Evolutionary conservation across 2,329 filamentous ascomycete genomes (phyloP), one percentile per base, ranked within the genome.

Genomic region (Trichoderma sp.): DNA sequence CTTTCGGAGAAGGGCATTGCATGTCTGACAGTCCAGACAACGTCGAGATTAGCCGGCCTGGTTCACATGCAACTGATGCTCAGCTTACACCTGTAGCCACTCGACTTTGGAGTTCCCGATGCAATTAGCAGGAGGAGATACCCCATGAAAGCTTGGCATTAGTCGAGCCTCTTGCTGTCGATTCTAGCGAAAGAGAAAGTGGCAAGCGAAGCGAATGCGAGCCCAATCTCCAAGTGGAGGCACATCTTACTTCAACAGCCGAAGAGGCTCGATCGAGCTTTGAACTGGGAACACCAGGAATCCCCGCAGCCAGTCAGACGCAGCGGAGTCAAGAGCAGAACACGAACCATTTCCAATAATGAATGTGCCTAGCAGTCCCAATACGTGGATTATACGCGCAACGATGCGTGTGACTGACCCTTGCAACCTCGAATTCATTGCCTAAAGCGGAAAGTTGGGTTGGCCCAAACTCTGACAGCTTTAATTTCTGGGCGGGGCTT

Each of bases 371-470:
- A n/a, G 33, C 67, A 12, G 6, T 4, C 16, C 18, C 31, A 31
- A 41, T 71, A 63, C 8, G 59, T 62, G 59, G 35, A 45, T 27
- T 27, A 18, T 41, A 41, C 33, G 67, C 67, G 33, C 24, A 9
- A n/a, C 21, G 67, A 38, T 62, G 41, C 27, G 31, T 18, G 53
- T 69, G 66, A 31, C 67, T 62, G 38, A 53, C 4, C 31, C 18
- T 71, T 33, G 8, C 35, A 71, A 50, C 38, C 68, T 71, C 56
- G 68, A 71, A 71, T 50, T 63, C 35, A 14, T 50, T 63, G 35
- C 68, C 68, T 11, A 35, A 63, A 71, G 31, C 24, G 38, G 59
- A 33, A 71, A 63, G 18, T 35, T 71, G 59, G n/a, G 9, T 35
- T 71, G 59, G 27, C 12, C n/a, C n/a, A 71, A 38, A 21, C 24